A percentile compares a stretch with the other conserved stretches of the same genome.
phyloP scores from a whole-genome alignment of 106 monocot genomes.

The Acanthochlamys bracteata region DNA sequence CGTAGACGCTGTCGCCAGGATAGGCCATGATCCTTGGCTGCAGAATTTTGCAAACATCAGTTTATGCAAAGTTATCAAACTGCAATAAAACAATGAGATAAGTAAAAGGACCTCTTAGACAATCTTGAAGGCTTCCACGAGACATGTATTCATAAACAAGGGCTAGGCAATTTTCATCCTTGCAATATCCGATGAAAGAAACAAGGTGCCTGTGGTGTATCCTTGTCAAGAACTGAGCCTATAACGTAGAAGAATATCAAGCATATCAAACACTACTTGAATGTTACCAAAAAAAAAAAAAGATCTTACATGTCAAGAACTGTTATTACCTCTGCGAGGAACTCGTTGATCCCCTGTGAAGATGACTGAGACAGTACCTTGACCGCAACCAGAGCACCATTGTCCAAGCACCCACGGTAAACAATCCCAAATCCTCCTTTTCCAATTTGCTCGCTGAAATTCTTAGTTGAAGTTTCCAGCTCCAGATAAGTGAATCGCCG shows the following conservation, averaged over 20 bases:
- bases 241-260: neutral
- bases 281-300: no score
- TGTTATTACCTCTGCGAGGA: conserved; percentile 28
- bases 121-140: conserved; percentile 8
- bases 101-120: neutral
- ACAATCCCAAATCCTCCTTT: conserved; percentile 57
- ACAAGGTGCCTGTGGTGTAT: conserved; percentile 18
- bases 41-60: no score
- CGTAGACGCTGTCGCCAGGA: neutral
- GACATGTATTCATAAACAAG: conserved; percentile 11
- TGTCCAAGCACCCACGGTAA: conserved; percentile 25
- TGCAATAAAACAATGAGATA: no score
- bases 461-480: conserved; percentile 27
- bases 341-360: conserved; percentile 19
- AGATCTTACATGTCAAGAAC: no score
- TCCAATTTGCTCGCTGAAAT: conserved; percentile 33
- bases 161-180: conserved; percentile 7
- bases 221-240: conserved; percentile 17
- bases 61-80: no score
- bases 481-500: conserved; percentile 30
- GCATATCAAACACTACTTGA: no score
- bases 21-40: no score
- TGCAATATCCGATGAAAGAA: conserved; percentile 10
- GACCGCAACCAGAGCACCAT: conserved; percentile 36
- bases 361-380: conserved; percentile 25